Conservation (phyloP, 2,329 filamentous ascomycete species). For the Didymella segeticola region DNA sequence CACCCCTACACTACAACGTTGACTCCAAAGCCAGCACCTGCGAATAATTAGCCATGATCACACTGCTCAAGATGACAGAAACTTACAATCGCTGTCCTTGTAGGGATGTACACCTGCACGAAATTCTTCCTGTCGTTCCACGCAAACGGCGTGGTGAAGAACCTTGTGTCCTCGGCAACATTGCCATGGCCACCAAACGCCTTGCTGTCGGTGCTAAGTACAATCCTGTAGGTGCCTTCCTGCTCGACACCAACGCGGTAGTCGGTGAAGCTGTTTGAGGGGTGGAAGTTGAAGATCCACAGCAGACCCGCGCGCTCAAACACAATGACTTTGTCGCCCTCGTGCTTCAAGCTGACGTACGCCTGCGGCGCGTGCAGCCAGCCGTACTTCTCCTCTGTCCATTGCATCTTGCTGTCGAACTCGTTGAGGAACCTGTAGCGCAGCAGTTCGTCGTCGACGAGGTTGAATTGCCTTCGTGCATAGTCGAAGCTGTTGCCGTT, state of each 20-base stretch:
- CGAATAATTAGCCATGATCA: slow-evolving; percentile 12
- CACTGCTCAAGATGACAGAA: background rate
- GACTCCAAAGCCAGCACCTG: slow-evolving; percentile 39
- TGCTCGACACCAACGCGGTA: slow-evolving; percentile 90
- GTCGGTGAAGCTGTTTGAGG: slow-evolving; percentile 82
- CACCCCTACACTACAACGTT: slow-evolving; percentile 28
- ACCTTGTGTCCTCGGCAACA: slow-evolving; percentile 79
- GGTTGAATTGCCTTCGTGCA: slow-evolving; percentile 89
- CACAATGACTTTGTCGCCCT: slow-evolving; percentile 90
- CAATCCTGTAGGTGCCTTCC: slow-evolving; percentile 83
- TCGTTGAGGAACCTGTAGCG: slow-evolving; percentile 92
- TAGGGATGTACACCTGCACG: slow-evolving; percentile 88
- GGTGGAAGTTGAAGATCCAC: slow-evolving; percentile 97
- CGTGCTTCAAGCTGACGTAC: slow-evolving; percentile 92
- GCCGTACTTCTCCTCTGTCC: slow-evolving; percentile 83
- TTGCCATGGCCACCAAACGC: slow-evolving; percentile 81
- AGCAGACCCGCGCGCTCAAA: slow-evolving; percentile 91
- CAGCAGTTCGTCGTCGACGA: slow-evolving; percentile 83
- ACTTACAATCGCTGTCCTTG: slow-evolving; percentile 80
- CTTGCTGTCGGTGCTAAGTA: slow-evolving; percentile 80
- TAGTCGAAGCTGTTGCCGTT: slow-evolving; percentile 96
- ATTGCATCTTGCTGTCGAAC: slow-evolving; percentile 92
- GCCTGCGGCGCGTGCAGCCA: slow-evolving; percentile 89
- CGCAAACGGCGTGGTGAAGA: slow-evolving; percentile 87
- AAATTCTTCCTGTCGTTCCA: slow-evolving; percentile 94